phyloP scores from a whole-genome alignment of 1,284 basidiomycete genomes.

The Butyriboletus appendiculatus region DNA sequence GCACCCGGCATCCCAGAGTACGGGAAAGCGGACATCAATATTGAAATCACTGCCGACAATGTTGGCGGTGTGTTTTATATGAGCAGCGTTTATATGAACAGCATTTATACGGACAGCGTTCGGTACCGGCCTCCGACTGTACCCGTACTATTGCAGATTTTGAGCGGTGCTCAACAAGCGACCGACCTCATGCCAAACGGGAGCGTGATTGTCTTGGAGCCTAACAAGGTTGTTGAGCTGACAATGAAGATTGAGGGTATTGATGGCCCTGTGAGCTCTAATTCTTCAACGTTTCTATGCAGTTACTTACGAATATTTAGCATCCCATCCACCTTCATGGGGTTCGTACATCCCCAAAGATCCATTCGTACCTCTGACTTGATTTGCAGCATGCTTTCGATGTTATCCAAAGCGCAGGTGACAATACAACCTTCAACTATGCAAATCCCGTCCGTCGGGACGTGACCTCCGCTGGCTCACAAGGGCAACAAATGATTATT shows the following conservation, averaged over 20 bases:
- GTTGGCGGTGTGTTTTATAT: slow-evolving; percentile 18
- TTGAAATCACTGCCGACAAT: slow-evolving; percentile 23
- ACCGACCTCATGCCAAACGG: slow-evolving; percentile 30
- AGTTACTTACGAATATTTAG: slow-evolving; percentile 18
- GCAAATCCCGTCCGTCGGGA: slow-evolving; percentile 42
- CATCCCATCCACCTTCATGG: slow-evolving; percentile 46
- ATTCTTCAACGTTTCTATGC: neutral
- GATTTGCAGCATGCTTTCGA: slow-evolving; percentile 34
- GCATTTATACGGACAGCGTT: slow-evolving; percentile 24
- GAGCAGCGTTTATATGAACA: slow-evolving; percentile 22
- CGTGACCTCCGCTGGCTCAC: slow-evolving; percentile 28
- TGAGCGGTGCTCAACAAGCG: slow-evolving; percentile 35
- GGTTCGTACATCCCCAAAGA: slow-evolving; percentile 29
- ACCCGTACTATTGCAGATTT: slow-evolving; percentile 39
- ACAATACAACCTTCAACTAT: slow-evolving; percentile 36
- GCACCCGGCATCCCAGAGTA: slow-evolving; percentile 32
- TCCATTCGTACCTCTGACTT: slow-evolving; percentile 4
- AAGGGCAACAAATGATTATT: slow-evolving; percentile 32
- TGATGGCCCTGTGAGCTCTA: slow-evolving; percentile 21
- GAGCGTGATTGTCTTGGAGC: slow-evolving; percentile 31
- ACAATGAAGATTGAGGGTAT: slow-evolving; percentile 17
- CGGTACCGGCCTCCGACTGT: slow-evolving; percentile 32
- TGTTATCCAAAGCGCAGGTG: slow-evolving; percentile 35
- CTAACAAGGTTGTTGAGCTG: slow-evolving; percentile 39
- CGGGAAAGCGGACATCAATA: slow-evolving; percentile 34